Base-by-base conservation (phyloP, 1,139 yeast species). In the Schwanniomyces etchellsii region DNA sequence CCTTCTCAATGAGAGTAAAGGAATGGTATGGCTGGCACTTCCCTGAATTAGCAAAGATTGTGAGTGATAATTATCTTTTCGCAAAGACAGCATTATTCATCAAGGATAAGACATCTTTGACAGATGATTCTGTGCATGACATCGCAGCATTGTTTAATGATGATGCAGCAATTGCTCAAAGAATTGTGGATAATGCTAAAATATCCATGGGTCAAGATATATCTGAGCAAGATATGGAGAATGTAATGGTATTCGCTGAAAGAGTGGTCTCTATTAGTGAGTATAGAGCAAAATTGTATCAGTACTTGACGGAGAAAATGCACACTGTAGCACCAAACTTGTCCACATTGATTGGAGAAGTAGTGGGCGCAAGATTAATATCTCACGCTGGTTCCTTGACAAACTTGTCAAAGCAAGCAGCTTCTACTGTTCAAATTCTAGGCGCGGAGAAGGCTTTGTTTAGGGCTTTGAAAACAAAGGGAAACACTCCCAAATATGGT, bases 1-100 rank as follows among this genome's bases (percentile, higher is more conserved):
- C 97, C 31, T 91, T 85, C 53, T 91, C 97, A 45, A 91, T 91
- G 99, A 81, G 99, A 70, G 77, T 79, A 57, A 89, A 89, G 70
- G 99, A 91, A 70, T 91, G 99, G 99, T 91, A 93, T 66, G 97
- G 98, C 44, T 91, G 99, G 99, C 99, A 91, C 62, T 93, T 91
- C 79, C 99, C 99, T 26, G 99, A 91, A 67, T 77, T 91, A 76
- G 96, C 96, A 53, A 91, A 91, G 74, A 86, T 91, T 57, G 88
- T 89, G 47, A 79, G 85, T 47, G 98, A 91, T 68, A 89, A 89
- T 70, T 83, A 84, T 64, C 70, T 75, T 44, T 91, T 77, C 61
- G 96, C 96, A 48, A 80, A 74, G 60, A 74, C 89, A 44, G 86
- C 88, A 40, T 68, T 88, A 43, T 73, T 73, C 64, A 85, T 91